phyloP scores from a whole-genome alignment of 768 basidiomycete genomes.

The Rhodotorula graminis region DNA sequence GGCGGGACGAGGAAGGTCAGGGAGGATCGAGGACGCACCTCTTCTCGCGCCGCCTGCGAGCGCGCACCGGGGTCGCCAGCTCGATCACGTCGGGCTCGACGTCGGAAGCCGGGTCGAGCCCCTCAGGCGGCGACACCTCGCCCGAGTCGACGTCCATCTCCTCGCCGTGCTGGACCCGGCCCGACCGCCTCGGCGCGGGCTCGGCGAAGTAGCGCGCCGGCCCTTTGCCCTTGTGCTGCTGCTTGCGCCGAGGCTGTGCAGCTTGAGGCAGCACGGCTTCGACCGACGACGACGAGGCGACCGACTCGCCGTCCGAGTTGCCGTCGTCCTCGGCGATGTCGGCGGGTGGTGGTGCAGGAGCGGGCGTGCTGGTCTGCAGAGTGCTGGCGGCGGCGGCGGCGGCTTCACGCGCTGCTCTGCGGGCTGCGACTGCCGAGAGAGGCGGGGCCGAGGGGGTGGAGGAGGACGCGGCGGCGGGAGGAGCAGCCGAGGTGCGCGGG shows the following conservation, averaged over 20 bases:
- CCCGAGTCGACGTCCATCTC: slow-evolving; percentile 45
- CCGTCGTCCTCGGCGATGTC: not conserved
- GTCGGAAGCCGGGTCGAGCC: not conserved
- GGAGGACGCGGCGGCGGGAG: not conserved
- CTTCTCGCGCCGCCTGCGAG: not conserved
- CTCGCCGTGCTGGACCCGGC: slow-evolving; percentile 35
- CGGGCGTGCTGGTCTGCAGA: not conserved
- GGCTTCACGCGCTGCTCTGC: slow-evolving; percentile 55
- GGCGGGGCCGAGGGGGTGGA: not conserved
- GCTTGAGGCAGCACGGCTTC: not conserved
- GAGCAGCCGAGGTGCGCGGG: not conserved
- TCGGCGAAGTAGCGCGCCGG: slow-evolving; percentile 14
- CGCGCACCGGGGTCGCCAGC: not conserved
- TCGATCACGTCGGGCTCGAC: not conserved
- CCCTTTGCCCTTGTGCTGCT: not conserved
- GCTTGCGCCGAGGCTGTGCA: not conserved
- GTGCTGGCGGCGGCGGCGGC: slow-evolving; percentile 38
- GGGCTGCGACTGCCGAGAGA: slow-evolving; percentile 66
- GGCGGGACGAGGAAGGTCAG: not conserved
- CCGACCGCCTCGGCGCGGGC: not conserved
- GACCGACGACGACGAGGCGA: too few species aligned
- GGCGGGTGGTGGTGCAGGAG: not conserved
- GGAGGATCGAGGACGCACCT: not conserved
- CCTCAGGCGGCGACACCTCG: not conserved
- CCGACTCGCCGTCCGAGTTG: not conserved